A percentile compares a stretch with the other conserved stretches of the same genome.
These are phyloP conservation scores for Hypoxylon lienhwacheense DNA, from an alignment of 495 filamentous ascomycete genomes.

Conservation along the genomic window DNA sequence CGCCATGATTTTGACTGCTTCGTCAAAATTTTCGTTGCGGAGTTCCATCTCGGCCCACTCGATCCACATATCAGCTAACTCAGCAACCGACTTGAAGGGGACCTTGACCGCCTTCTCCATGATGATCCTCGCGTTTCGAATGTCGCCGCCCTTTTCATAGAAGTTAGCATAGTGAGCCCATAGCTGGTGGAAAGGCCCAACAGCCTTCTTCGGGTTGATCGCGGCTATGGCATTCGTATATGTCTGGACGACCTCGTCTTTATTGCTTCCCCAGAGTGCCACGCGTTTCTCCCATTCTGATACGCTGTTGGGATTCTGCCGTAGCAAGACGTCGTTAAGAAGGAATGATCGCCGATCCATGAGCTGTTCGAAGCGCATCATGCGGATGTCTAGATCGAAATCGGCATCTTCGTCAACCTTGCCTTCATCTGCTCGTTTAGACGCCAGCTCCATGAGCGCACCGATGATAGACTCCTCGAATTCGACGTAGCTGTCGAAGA, in stretches of 20 bases:
- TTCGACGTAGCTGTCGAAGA: slow-evolving; percentile 95
- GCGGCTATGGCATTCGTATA: slow-evolving; percentile 93
- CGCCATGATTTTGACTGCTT: slow-evolving; percentile 91
- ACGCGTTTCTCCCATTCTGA: slow-evolving; percentile 97
- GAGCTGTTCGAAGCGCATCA: slow-evolving; percentile 96
- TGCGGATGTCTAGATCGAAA: slow-evolving; percentile 93
- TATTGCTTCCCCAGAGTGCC: slow-evolving; percentile 92
- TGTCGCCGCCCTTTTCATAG: slow-evolving; percentile 86
- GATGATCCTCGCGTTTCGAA: slow-evolving; percentile 84
- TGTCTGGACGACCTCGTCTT: slow-evolving; percentile 85
- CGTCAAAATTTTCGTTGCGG: slow-evolving; percentile 92
- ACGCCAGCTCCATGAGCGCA: slow-evolving; percentile 84
- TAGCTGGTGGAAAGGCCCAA: slow-evolving; percentile 90
- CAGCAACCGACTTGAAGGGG: slow-evolving; percentile 90
- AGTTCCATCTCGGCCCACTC: slow-evolving; percentile 99
- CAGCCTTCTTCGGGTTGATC: slow-evolving; percentile 91
- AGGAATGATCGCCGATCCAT: slow-evolving; percentile 98
- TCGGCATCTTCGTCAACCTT: slow-evolving; percentile 83
- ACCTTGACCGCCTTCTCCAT: slow-evolving; percentile 98
- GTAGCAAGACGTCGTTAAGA: slow-evolving; percentile 90
- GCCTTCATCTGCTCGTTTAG: slow-evolving; percentile 77
- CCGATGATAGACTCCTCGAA: slow-evolving; percentile 97
- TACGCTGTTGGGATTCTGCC: slow-evolving; percentile 97
- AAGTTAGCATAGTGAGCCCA: slow-evolving; percentile 99
- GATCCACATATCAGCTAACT: slow-evolving; percentile 97